These are phyloP conservation scores for Alternaria sp. DNA, from an alignment of 2,329 filamentous ascomycete species.

Conservation along the genomic window DNA sequence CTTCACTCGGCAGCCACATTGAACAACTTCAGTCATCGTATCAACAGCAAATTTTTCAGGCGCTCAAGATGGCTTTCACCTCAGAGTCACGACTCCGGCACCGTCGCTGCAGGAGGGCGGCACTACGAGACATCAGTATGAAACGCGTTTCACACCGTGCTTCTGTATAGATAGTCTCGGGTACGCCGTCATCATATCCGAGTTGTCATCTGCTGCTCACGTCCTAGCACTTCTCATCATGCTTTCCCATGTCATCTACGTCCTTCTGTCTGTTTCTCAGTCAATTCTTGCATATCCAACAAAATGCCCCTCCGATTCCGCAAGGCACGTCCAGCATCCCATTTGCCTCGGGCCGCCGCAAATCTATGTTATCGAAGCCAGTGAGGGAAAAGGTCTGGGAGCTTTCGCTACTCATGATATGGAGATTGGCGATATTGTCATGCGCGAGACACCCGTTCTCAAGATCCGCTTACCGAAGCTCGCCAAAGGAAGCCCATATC, in stretches of 20 bases:
- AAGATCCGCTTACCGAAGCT: conserved; percentile 40
- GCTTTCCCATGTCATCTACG: background rate
- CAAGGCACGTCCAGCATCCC: conserved; percentile 25
- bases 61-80: background rate
- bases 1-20: background rate
- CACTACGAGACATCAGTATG: conserved; percentile 19
- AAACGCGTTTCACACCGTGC: conserved; percentile 29
- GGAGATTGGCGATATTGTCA: conserved; percentile 50
- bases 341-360: conserved; percentile 37
- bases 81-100: background rate
- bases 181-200: background rate
- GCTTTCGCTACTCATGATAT: conserved; percentile 53
- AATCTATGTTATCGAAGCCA: conserved; percentile 40
- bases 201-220: background rate
- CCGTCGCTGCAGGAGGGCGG: conserved; percentile 5
- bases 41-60: background rate
- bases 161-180: background rate
- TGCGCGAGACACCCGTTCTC: conserved; percentile 53
- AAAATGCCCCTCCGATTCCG: conserved; percentile 22
- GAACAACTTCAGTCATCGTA: background rate
- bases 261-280: background rate
- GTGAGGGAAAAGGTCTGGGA: conserved; percentile 55
- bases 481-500: conserved; percentile 38
- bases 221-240: background rate
- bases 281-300: conserved; percentile 11